A percentile compares a stretch with the other conserved stretches of the same genome.
These are phyloP conservation scores for Penicillium sp. DNA, from an alignment of 2,329 filamentous ascomycete species.

Conservation along the genomic window DNA sequence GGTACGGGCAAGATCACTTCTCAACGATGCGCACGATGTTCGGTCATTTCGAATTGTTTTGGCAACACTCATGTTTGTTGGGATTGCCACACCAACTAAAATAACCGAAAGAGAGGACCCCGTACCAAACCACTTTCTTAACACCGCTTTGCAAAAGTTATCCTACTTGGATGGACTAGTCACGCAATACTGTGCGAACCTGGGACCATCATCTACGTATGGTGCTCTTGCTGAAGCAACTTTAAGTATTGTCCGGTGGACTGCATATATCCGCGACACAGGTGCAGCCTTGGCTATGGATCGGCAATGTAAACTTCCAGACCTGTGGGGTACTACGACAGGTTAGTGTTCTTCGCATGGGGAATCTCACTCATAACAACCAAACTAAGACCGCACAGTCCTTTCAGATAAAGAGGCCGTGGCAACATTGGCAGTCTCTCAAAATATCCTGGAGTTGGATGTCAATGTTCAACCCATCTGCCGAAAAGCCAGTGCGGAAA, in stretches of 20 bases:
- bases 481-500: slow-evolving; percentile 15
- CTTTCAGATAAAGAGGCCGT: neutral
- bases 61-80: slow-evolving; percentile 25
- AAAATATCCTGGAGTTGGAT: slow-evolving; percentile 2
- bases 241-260: slow-evolving; percentile 23
- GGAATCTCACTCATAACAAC: neutral
- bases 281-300: slow-evolving; percentile 22
- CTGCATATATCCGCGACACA: slow-evolving; percentile 27
- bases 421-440: neutral
- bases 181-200: slow-evolving; percentile 16
- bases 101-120: neutral
- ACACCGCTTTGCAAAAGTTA: slow-evolving; percentile 17
- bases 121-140: slow-evolving; percentile 17
- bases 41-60: slow-evolving; percentile 24
- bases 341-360: neutral
- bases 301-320: slow-evolving; percentile 18
- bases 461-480: slow-evolving; percentile 13
- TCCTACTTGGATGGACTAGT: slow-evolving; percentile 16
- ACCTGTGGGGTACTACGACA: neutral
- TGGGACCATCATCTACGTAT: slow-evolving; percentile 23
- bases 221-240: slow-evolving; percentile 20
- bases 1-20: slow-evolving; percentile 13
- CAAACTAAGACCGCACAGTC: neutral
- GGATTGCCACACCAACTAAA: slow-evolving; percentile 19
- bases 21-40: slow-evolving; percentile 10